phyloP scores from a whole-genome alignment of 176 grass and related monocot species.

The Neostapfia colusana region DNA sequence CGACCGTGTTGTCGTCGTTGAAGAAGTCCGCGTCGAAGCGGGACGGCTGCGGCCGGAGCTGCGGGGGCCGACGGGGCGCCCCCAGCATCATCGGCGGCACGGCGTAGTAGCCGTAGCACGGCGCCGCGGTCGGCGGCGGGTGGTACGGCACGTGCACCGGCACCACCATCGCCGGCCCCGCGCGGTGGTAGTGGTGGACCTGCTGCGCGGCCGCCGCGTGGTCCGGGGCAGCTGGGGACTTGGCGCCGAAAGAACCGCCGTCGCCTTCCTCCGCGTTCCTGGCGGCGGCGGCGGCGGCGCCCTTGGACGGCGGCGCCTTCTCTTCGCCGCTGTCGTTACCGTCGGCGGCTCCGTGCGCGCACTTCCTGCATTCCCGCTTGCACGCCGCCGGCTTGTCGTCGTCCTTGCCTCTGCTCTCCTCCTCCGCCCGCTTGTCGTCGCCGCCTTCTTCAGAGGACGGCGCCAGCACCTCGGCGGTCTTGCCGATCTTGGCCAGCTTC shows the following conservation, averaged over 20 bases:
- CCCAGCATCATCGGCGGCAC: slow-evolving; percentile 9
- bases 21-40: slow-evolving; percentile 75
- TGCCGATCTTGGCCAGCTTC: slow-evolving; percentile 70
- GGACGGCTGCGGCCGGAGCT: slow-evolving; percentile 56
- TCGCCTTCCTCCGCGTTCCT: not conserved
- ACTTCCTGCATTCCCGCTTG: slow-evolving; percentile 43
- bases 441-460: not conserved
- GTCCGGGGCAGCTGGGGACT: not conserved
- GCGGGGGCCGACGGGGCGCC: slow-evolving; percentile 8
- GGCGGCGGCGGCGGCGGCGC: not conserved
- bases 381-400: slow-evolving; percentile 27
- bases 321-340: not conserved
- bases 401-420: slow-evolving; percentile 14
- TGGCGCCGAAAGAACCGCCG: not conserved
- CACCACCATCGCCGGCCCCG: slow-evolving; percentile 50
- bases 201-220: not conserved
- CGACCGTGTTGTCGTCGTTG: slow-evolving; percentile 67
- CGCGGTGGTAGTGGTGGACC: slow-evolving; percentile 43
- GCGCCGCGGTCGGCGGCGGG: slow-evolving; percentile 22
- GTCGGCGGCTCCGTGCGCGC: not conserved
- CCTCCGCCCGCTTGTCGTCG: slow-evolving; percentile 12
- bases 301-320: slow-evolving; percentile 32
- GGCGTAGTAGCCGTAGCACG: slow-evolving; percentile 50
- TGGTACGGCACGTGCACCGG: slow-evolving; percentile 54
- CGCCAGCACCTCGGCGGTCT: slow-evolving; percentile 52